Percentiles rank a stretch among this genome's conserved stretches.
Evolutionary conservation across 2,329 filamentous ascomycete species (phyloP).

Genomic region (Samsoniella hepiali): DNA sequence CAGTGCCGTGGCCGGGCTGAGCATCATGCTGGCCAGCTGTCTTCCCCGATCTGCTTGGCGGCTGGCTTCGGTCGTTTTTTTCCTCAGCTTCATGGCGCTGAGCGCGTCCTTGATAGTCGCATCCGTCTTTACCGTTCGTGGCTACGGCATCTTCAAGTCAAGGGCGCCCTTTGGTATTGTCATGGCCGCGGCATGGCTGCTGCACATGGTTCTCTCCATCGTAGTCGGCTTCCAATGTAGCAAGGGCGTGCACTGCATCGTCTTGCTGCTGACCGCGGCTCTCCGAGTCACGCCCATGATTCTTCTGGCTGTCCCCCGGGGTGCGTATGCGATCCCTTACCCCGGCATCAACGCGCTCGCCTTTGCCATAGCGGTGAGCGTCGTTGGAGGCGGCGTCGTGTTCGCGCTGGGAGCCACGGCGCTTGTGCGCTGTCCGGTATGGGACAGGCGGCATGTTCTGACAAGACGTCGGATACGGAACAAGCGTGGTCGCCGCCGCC

Average conservation of each 20-base stretch:
- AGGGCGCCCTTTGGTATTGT: slow-evolving; percentile 4
- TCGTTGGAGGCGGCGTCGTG: background rate
- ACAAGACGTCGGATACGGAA: background rate
- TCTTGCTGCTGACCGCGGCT: background rate
- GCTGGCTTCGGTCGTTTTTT: background rate
- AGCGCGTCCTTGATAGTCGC: slow-evolving; percentile 6
- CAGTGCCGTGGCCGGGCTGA: slow-evolving; percentile 3
- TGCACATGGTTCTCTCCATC: slow-evolving; percentile 11
- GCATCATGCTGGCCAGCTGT: slow-evolving; percentile 2
- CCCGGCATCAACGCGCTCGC: background rate
- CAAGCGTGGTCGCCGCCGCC: background rate
- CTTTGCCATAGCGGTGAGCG: slow-evolving; percentile 7
- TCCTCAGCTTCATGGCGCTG: slow-evolving; percentile 2
- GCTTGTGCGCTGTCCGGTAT: slow-evolving; percentile 5
- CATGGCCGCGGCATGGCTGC: slow-evolving; percentile 9
- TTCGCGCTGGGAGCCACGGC: slow-evolving; percentile 8
- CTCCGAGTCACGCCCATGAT: slow-evolving; percentile 11
- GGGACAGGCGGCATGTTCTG: background rate
- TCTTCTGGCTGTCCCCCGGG: background rate
- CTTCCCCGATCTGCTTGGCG: background rate
- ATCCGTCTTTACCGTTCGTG: background rate
- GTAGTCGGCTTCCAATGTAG: slow-evolving; percentile 8
- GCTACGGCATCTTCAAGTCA: background rate
- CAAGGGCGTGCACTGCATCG: slow-evolving; percentile 11
- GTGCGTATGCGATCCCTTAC: background rate